Evolutionary conservation across 768 basidiomycete species (phyloP), one percentile per base, ranked within the genome.

Genomic region (Harrya chromipes): DNA sequence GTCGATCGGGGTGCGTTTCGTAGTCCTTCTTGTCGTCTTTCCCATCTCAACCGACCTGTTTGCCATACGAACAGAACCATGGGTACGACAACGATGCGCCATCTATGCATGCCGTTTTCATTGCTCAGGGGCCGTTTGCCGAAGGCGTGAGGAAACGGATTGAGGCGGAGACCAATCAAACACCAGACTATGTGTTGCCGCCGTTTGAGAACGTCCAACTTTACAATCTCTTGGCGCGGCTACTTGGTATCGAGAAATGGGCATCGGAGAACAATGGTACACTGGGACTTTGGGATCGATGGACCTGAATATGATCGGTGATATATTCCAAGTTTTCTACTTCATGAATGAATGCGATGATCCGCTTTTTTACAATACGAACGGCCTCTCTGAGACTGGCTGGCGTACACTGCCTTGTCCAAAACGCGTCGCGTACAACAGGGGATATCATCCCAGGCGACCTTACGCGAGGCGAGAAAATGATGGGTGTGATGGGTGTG

Each of bases 101-200:
- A 12, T 74, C 83, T 6, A 94, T 94, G 93, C 82, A 82, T 46
- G 90, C 92, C 2, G 82, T 91, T 67, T 94, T 95, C 69, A 82
- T 94, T 51, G 90, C 90, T 13, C 86, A 89, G 62, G 90, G 92
- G 0, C 91, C 92, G 0, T 93, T 93, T 67, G 81, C 86, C 9
- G 64, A 54, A 17, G 33, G 37, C 9, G 43, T 49, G 43, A 57
- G 26, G 26, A 40, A 40, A n/a, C 50, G 21, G 10, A 14, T 40
- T 16, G 29, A 13, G 9, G 29, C 42, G 8, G 40, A 43, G 27
- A 62, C 16, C 69, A 66, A 34, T 21, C 16, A 74, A 5, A 71
- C 77, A 44, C 31, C 16, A 4, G 56, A 43, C 38, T 85, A 82
- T 56, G 76, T 90, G 49, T 82, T 93, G 74, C 74, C 87, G 23